Evolutionary conservation across 2,329 filamentous ascomycete species (phyloP).

Genomic region (Xylariaceae sp.): DNA sequence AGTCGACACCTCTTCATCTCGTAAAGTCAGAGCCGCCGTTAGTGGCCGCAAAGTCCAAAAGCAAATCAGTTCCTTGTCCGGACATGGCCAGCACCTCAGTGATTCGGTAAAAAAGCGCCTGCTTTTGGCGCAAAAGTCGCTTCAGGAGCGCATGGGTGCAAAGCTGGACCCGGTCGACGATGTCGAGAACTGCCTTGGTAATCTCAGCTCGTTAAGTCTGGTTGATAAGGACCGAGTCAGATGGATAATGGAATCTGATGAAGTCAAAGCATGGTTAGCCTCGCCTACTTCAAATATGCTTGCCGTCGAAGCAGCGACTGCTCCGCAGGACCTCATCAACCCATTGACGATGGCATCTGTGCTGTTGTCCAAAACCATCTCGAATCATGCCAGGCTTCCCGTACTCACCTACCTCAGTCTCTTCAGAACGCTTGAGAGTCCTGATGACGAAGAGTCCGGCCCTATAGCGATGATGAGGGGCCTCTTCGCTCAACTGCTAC

Average conservation of each 20-base stretch:
- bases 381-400: slow-evolving; percentile 5
- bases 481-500: slow-evolving; percentile 8
- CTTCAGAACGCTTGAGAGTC: background rate
- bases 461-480: slow-evolving; percentile 4
- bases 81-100: too few relatives aligned
- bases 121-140: slow-evolving; percentile 3
- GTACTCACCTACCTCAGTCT: slow-evolving; percentile 5
- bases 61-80: too few relatives aligned
- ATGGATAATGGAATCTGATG: slow-evolving; percentile 10
- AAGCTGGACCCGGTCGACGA: background rate
- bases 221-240: slow-evolving; percentile 8
- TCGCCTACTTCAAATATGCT: slow-evolving; percentile 6
- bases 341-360: slow-evolving; percentile 4
- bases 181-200: slow-evolving; percentile 5
- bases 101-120: background rate
- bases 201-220: slow-evolving; percentile 1
- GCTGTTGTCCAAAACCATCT: slow-evolving; percentile 4
- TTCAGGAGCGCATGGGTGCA: background rate
- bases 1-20: too few relatives aligned
- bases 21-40: too few relatives aligned
- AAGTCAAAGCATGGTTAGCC: slow-evolving; percentile 4
- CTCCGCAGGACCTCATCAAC: slow-evolving; percentile 3
- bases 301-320: slow-evolving; percentile 5
- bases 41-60: too few relatives aligned
- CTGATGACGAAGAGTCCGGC: slow-evolving; percentile 1